phyloP scores from a whole-genome alignment of 2,329 filamentous ascomycete species.

The Talaromyces verruculosus region DNA sequence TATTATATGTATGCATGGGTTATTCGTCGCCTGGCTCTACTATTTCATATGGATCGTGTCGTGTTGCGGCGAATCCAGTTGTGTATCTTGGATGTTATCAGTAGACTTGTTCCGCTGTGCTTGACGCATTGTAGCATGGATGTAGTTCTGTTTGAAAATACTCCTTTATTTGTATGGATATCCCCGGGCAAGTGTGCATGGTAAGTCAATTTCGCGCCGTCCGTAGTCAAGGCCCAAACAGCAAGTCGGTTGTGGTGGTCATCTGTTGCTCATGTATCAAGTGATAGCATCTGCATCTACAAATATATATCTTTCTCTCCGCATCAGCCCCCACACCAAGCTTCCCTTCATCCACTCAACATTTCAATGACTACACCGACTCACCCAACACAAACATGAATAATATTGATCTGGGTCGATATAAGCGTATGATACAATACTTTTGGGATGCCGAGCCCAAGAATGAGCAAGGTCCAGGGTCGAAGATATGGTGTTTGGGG shows the following conservation, averaged over 20 bases:
- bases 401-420: conserved; percentile 72
- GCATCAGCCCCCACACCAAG: conserved; percentile 17
- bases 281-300: conserved; percentile 6
- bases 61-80: neutral
- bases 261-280: conserved; percentile 9
- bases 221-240: neutral
- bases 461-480: conserved; percentile 68
- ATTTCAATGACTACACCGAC: neutral
- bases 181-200: too few relatives aligned
- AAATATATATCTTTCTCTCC: conserved; percentile 19
- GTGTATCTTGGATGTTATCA: neutral
- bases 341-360: neutral
- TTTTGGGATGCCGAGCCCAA: conserved; percentile 88
- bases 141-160: neutral
- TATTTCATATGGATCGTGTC: neutral
- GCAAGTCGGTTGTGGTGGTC: neutral
- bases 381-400: conserved; percentile 49
- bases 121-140: neutral
- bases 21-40: neutral
- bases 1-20: neutral
- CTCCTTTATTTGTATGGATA: neutral
- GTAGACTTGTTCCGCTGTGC: neutral
- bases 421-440: conserved; percentile 81
- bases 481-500: conserved; percentile 82
- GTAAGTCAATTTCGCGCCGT: neutral